phyloP scores from a whole-genome alignment of 306 rosid species.

The Quercus suber region DNA sequence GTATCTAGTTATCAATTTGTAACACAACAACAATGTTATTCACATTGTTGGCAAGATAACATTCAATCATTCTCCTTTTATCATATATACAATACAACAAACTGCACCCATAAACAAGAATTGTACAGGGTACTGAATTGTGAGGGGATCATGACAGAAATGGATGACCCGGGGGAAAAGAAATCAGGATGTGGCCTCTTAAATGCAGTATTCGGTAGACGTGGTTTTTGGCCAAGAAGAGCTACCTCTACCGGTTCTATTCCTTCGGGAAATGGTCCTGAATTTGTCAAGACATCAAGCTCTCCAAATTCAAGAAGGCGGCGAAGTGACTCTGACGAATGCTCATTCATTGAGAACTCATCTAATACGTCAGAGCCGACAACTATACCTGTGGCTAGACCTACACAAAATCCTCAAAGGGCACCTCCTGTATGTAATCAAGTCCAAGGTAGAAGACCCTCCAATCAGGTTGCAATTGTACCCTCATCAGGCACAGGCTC shows the following conservation, averaged over 20 bases:
- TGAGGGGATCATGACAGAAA: constrained; percentile 8
- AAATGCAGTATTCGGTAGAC: constrained; percentile 57
- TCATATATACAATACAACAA: not conserved
- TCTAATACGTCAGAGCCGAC: constrained; percentile 13
- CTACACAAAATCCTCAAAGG: constrained; percentile 22
- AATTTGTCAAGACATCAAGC: constrained; percentile 31
- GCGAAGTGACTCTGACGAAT: constrained; percentile 30
- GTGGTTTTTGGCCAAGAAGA: constrained; percentile 33
- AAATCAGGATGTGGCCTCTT: constrained; percentile 71
- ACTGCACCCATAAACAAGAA: not conserved
- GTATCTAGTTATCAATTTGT: not conserved
- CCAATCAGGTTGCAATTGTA: constrained; percentile 1
- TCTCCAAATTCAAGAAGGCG: constrained; percentile 42
- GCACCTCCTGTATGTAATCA: constrained; percentile 3
- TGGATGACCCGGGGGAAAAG: constrained; percentile 60
- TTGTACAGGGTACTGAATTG: not conserved
- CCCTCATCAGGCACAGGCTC: not conserved
- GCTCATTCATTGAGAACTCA: not conserved
- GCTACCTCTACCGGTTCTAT: constrained; percentile 31
- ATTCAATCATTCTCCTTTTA: not conserved
- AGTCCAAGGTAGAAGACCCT: constrained; percentile 8
- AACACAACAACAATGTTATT: not conserved
- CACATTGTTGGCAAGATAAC: not conserved
- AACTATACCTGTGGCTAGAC: constrained; percentile 18
- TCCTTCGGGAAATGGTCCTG: not conserved